A percentile compares a stretch with the other conserved stretches of the same genome.
Evolutionary conservation across 2,329 filamentous ascomycete species (phyloP).

Genomic region (Colletotrichum higginsianum): DNA sequence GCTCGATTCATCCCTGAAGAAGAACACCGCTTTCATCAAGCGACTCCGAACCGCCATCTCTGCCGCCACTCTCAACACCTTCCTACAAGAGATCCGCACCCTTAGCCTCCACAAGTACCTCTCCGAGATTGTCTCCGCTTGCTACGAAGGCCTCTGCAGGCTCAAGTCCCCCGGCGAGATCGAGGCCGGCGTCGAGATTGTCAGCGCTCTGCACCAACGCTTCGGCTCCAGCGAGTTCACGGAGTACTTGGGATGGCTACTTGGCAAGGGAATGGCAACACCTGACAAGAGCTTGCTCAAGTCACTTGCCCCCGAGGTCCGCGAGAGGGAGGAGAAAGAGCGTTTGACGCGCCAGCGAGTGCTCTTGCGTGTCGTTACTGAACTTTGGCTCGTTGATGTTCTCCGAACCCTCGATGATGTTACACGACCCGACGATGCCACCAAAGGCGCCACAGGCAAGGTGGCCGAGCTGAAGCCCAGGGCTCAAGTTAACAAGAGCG

Average conservation of each 20-base stretch:
- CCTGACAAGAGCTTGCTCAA: conserved; percentile 90
- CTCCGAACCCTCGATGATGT: conserved; percentile 84
- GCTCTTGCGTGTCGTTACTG: conserved; percentile 90
- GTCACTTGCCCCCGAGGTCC: conserved; percentile 81
- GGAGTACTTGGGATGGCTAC: conserved; percentile 90
- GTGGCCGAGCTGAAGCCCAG: conserved; percentile 72
- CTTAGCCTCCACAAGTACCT: conserved; percentile 96
- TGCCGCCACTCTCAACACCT: conserved; percentile 82
- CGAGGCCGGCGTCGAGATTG: conserved; percentile 90
- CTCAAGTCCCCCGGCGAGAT: conserved; percentile 94
- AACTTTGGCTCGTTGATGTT: conserved; percentile 94
- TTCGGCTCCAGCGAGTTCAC: conserved; percentile 94
- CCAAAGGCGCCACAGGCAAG: conserved; percentile 75
- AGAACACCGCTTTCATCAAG: conserved; percentile 98
- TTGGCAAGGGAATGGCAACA: conserved; percentile 91
- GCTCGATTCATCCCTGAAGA: conserved; percentile 95
- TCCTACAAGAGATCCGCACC: conserved; percentile 90
- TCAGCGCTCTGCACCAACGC: conserved; percentile 94
- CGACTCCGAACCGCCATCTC: conserved; percentile 92
- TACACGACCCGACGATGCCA: conserved; percentile 73
- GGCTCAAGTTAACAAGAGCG: conserved; percentile 70
- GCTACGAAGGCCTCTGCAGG: conserved; percentile 93
- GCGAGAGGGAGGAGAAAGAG: conserved; percentile 97
- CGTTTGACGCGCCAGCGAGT: conserved; percentile 88
- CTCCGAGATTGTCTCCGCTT: conserved; percentile 95